Evolutionary conservation across 768 basidiomycete species (phyloP), one percentile per base, ranked within the genome.

Genomic region (Leccinum broughii): DNA sequence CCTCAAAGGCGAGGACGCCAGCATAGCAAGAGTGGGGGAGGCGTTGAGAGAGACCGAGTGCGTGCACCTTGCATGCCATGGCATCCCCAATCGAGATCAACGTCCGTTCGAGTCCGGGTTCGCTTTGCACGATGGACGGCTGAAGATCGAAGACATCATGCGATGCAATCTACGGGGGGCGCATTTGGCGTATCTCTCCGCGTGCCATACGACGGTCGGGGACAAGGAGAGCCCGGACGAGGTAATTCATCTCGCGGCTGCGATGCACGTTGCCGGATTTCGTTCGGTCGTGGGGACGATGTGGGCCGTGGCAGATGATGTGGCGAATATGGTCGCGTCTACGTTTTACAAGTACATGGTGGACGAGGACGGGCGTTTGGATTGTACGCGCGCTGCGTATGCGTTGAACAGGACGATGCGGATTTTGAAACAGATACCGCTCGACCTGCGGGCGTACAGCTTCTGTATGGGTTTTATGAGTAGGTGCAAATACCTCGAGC

Each of bases 51-150:
- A 35, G 26, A 52, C 61, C 35, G 20, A 52, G 3, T 72, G 57
- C 58, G 63, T 65, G 9, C 71, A 72, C 44, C 61, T 72, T 20
- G 67, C 69, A 0, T 72, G 69, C 22, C 70, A 72, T 34, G 71
- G 66, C 2, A 8, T 46, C 7, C 64, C 60, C n/a, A 54, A 59
- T 9, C 14, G 3, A 4, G 6, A 26, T 15, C 44, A 37, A 39
- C 37, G 37, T 3, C 69, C 71, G 7, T 65, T 69, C 51, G 51
- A 70, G 37, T 66, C 64, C 13, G 48, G 9, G 6, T 66, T 66
- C 15, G 46, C 61, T 15, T 26, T 62, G 39, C 17, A 51, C 4
- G 50, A 59, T 20, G 41, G 30, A 35, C 55, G 11, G 1, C 34
- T 66, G 5, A 55, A 20, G 28, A 53, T 66, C 13, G 53, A 63